These are phyloP conservation scores for Trichoderma semiorbis DNA, from an alignment of 2,329 filamentous ascomycete genomes.

Conservation along the genomic window DNA sequence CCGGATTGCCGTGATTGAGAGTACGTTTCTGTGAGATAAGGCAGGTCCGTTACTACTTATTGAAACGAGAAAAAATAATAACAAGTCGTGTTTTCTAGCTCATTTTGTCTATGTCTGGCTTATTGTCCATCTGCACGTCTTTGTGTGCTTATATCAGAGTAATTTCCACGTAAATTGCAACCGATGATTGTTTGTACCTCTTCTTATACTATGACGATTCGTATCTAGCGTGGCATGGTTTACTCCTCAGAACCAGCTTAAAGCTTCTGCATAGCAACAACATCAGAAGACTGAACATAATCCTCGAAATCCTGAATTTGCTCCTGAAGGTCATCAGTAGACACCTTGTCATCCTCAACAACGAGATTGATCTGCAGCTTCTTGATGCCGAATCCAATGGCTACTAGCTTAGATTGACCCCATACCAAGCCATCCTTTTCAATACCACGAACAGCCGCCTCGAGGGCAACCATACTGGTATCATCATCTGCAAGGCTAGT, in stretches of 20 bases:
- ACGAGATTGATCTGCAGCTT: conserved; percentile 99
- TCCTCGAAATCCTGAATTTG: conserved; percentile 83
- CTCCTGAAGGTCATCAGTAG: conserved; percentile 80
- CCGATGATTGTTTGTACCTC: background rate
- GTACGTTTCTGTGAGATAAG: too few species aligned
- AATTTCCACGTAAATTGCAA: background rate
- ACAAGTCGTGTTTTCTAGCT: too few species aligned
- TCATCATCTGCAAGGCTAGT: background rate
- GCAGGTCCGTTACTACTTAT: too few species aligned
- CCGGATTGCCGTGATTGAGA: too few species aligned
- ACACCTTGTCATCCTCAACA: conserved; percentile 95
- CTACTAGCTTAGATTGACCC: conserved; percentile 85
- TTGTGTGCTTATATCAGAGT: background rate
- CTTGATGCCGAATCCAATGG: conserved; percentile 96
- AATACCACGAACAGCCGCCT: conserved; percentile 75
- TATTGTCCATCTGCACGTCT: background rate
- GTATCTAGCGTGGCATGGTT: background rate
- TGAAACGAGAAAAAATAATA: too few species aligned
- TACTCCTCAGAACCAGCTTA: background rate
- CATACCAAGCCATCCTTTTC: conserved; percentile 93
- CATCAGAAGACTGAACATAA: conserved; percentile 89
- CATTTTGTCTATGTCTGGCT: too few species aligned
- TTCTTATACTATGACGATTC: background rate
- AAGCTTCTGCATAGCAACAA: conserved; percentile 80
- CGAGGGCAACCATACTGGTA: conserved; percentile 61